Conservation (phyloP, 192 early-diverging fungal genomes). For the Allomyces macrogynus region DNA sequence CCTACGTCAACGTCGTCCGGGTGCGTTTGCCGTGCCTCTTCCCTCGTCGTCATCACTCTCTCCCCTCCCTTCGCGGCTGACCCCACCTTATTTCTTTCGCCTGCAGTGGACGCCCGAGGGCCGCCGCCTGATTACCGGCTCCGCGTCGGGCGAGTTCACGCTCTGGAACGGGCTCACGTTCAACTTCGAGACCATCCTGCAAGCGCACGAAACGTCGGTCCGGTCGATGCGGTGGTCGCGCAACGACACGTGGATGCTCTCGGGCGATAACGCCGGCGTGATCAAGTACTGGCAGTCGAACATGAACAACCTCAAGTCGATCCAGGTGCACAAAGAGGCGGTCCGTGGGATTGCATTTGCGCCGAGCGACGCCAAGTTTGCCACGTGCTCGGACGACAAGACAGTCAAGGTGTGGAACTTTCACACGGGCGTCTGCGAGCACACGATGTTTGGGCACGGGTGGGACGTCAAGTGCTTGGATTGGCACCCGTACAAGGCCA, state of each 20-base stretch:
- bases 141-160: constrained; percentile 85
- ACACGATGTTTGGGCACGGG: constrained; percentile 62
- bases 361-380: constrained; percentile 82
- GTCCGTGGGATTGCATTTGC: constrained; percentile 84
- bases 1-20: constrained; percentile 73
- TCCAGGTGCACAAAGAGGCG: constrained; percentile 69
- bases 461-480: constrained; percentile 95
- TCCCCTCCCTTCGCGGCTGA: not conserved
- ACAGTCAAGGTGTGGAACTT: constrained; percentile 96
- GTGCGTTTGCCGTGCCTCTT: constrained; percentile 17
- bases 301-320: constrained; percentile 76
- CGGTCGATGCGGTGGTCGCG: constrained; percentile 92
- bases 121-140: constrained; percentile 75
- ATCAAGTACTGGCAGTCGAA: constrained; percentile 98
- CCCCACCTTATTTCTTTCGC: not conserved
- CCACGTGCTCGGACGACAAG: constrained; percentile 84
- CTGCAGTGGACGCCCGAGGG: constrained; percentile 88
- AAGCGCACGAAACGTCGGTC: constrained; percentile 88
- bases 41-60: not conserved
- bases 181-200: constrained; percentile 94
- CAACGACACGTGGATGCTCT: constrained; percentile 87
- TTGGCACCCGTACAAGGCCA: constrained; percentile 87
- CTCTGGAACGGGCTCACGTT: constrained; percentile 94
- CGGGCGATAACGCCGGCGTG: constrained; percentile 68
- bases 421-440: constrained; percentile 59